Conservation (phyloP, 2,329 filamentous ascomycete genomes). For the Coniochaeta ligniaria region DNA sequence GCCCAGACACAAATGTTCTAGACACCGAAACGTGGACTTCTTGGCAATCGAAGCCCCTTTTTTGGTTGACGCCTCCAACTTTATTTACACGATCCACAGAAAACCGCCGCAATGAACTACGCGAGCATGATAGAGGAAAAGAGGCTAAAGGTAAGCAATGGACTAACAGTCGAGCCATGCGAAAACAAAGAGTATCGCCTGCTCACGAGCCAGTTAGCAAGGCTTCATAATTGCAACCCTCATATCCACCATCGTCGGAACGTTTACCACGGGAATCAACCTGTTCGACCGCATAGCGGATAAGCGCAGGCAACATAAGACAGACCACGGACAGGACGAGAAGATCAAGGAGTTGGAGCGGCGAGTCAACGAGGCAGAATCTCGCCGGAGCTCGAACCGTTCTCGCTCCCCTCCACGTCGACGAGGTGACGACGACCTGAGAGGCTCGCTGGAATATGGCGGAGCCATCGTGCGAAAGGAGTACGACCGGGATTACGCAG, state of each 20-base stretch:
- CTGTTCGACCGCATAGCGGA: conserved; percentile 27
- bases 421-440: conserved; percentile 12
- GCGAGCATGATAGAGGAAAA: conserved; percentile 27
- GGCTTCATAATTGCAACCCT: conserved; percentile 31
- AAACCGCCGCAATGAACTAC: conserved; percentile 16
- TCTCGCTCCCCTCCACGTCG: conserved; percentile 4
- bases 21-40: not conserved
- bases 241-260: conserved; percentile 28
- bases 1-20: not conserved
- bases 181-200: not conserved
- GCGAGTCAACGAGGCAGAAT: conserved; percentile 13
- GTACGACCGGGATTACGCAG: conserved; percentile 23
- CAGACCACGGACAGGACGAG: conserved; percentile 23
- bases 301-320: conserved; percentile 21
- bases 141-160: conserved; percentile 23
- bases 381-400: not conserved
- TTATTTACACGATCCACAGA: not conserved
- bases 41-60: not conserved
- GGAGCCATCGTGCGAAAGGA: conserved; percentile 24
- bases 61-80: not conserved
- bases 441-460: conserved; percentile 19
- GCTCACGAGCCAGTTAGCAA: conserved; percentile 13
- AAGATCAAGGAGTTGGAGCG: conserved; percentile 22
- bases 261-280: conserved; percentile 27
- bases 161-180: not conserved